phyloP scores from a whole-genome alignment of 176 grass and related monocot genomes.

The Carex myosuroides region DNA sequence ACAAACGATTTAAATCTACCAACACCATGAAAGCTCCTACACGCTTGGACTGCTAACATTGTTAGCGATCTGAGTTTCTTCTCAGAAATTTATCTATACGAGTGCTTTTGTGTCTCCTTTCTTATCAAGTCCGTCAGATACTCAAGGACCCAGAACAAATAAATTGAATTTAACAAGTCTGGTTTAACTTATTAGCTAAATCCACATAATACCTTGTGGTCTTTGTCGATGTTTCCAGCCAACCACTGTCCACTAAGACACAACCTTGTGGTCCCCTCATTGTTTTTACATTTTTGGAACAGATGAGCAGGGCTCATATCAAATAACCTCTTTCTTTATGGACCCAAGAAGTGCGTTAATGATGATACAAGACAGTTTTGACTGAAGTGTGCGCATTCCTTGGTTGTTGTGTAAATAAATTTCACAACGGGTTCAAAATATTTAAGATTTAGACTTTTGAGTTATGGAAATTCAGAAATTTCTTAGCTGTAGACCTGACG shows the following conservation, averaged over 20 bases:
- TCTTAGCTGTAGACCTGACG: not conserved
- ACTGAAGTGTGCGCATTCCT: conserved; percentile 5
- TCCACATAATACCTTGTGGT: not conserved
- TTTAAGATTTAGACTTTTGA: not conserved
- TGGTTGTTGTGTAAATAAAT: conserved; percentile 10
- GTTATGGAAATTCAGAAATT: not conserved
- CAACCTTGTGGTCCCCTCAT: not conserved
- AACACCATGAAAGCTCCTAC: not conserved
- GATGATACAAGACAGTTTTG: not conserved
- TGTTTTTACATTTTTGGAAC: not conserved
- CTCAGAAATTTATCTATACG: not conserved
- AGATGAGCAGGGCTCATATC: not conserved
- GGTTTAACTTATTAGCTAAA: not conserved
- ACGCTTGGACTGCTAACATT: not conserved
- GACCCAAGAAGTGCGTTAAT: conserved; percentile 6
- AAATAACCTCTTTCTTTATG: not conserved
- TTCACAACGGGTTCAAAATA: not conserved
- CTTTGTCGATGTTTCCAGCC: not conserved
- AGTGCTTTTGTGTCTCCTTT: not conserved
- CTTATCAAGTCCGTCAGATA: not conserved
- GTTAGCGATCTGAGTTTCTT: not conserved
- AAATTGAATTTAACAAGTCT: not conserved
- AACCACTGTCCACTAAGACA: not conserved
- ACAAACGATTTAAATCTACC: not conserved
- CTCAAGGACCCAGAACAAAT: not conserved